Conservation (phyloP, 441 rosid genomes). For the Euphorbia schlechtendalii region DNA sequence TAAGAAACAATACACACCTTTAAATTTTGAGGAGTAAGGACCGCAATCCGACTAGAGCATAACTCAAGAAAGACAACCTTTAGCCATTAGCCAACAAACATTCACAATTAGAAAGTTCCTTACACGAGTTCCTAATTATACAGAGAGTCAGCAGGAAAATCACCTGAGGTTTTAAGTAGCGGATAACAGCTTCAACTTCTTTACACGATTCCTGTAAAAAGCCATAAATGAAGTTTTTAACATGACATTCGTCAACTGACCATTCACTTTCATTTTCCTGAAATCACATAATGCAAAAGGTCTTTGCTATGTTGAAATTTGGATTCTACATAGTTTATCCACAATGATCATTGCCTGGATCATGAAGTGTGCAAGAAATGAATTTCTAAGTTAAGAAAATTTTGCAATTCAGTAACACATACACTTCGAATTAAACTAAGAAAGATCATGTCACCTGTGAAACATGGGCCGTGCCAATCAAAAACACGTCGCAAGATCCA, state of each 20-base stretch:
- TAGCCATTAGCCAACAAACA: slow-evolving; percentile 8
- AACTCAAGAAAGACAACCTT: slow-evolving; percentile 95
- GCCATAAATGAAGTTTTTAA: not conserved
- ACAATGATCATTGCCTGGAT: too few relatives aligned
- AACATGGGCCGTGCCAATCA: slow-evolving; percentile 95
- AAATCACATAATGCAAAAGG: not conserved
- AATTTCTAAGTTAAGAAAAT: too few relatives aligned
- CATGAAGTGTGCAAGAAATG: too few relatives aligned
- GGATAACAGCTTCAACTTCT: slow-evolving; percentile 76
- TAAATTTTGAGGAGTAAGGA: slow-evolving; percentile 71
- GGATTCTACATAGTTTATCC: too few relatives aligned
- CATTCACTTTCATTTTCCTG: not conserved
- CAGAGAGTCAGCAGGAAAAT: slow-evolving; percentile 24
- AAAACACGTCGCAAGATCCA: slow-evolving; percentile 74
- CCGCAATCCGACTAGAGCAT: slow-evolving; percentile 72
- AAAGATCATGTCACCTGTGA: slow-evolving; percentile 51
- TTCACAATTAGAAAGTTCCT: not conserved
- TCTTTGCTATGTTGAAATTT: not conserved
- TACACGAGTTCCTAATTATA: slow-evolving; percentile 11
- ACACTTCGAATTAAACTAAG: not conserved
- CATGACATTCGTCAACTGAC: not conserved
- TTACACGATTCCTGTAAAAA: slow-evolving; percentile 68
- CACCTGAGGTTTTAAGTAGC: slow-evolving; percentile 86
- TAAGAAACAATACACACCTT: slow-evolving; percentile 47
- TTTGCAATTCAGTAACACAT: too few relatives aligned